phyloP scores from a whole-genome alignment of 1,284 basidiomycete species.

The Lignosus rhinocerotis region DNA sequence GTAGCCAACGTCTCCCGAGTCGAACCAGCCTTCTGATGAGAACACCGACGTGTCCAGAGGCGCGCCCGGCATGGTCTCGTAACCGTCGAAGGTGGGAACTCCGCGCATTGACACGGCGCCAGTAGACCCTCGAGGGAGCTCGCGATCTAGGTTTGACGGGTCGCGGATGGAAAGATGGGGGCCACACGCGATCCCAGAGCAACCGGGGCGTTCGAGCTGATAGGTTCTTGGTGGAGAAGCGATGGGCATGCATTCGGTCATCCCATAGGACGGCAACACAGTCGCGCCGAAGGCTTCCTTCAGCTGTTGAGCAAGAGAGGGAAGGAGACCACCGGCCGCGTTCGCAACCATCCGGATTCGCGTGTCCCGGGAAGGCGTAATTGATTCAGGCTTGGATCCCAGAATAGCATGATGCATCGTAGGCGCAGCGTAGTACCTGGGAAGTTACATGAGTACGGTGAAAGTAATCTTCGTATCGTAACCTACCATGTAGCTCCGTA shows the following conservation, averaged over 20 bases:
- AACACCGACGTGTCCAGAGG: conserved; percentile 46
- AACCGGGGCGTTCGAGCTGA: conserved; percentile 46
- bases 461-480: background rate
- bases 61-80: conserved; percentile 38
- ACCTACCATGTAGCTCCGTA: conserved; percentile 51
- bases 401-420: conserved; percentile 50
- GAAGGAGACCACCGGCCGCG: conserved; percentile 47
- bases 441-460: background rate
- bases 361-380: conserved; percentile 36
- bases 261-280: conserved; percentile 48
- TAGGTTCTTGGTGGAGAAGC: conserved; percentile 45
- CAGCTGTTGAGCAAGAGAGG: conserved; percentile 43
- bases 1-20: conserved; percentile 66
- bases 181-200: conserved; percentile 48
- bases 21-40: conserved; percentile 50
- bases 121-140: conserved; percentile 35
- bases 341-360: conserved; percentile 48
- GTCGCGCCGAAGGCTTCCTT: conserved; percentile 40
- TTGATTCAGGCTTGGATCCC: conserved; percentile 37
- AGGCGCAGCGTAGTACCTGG: conserved; percentile 49
- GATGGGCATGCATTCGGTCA: conserved; percentile 54
- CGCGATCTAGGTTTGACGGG: conserved; percentile 39
- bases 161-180: conserved; percentile 48
- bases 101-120: conserved; percentile 49
- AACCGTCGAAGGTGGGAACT: conserved; percentile 46